Base-by-base conservation (phyloP, 371 early-diverging fungal species). In the Conidiobolus incongruus region DNA sequence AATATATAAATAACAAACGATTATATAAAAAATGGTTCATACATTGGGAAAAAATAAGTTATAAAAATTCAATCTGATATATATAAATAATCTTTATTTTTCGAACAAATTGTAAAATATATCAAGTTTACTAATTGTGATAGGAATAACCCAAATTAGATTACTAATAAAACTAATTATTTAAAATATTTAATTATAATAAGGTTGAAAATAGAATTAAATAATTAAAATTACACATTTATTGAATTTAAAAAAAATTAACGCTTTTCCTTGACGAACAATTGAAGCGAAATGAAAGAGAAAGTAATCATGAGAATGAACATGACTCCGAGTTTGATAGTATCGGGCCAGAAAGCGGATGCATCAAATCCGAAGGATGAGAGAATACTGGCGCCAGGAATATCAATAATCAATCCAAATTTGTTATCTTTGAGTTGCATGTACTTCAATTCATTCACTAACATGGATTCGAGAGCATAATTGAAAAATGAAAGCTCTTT, bases 351-450 rank as follows among this genome's bases (percentile, higher is more conserved):
- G 56, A 73, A 91, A 2, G 72, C 77, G 19, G 70, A 68, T 6
- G 83, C 71, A 50, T 84, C 72, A 53, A 93, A 81, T 0, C 91
- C 91, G 60, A 93, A 89, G 1, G 82, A 84, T 4, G 83, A 75
- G 42, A 93, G 48, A 19, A 93, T 79, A 2, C 73, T 69, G 0
- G 83, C 78, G 17, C 80, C 81, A 26, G 91, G 89, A 5, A 93
- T 72, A 51, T 83, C 79, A 39, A 89, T 84, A 38, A 70, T 67
- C 1, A 86, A 55, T 1, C 88, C 87, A 53, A 70, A 77, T 32
- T 83, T 67, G 38, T 75, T 72, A 39, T 87, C 89, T 10, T 68
- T 65, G 29, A 93, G 56, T 41, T 75, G 77, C 6, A 88, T 48
- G 24, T 76, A 72, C 0, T 72, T 56, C 40, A 89, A 58, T 53